Evolutionary conservation across 1,284 basidiomycete genomes (phyloP).

Genomic region (Cutaneotrichosporon sp.): DNA sequence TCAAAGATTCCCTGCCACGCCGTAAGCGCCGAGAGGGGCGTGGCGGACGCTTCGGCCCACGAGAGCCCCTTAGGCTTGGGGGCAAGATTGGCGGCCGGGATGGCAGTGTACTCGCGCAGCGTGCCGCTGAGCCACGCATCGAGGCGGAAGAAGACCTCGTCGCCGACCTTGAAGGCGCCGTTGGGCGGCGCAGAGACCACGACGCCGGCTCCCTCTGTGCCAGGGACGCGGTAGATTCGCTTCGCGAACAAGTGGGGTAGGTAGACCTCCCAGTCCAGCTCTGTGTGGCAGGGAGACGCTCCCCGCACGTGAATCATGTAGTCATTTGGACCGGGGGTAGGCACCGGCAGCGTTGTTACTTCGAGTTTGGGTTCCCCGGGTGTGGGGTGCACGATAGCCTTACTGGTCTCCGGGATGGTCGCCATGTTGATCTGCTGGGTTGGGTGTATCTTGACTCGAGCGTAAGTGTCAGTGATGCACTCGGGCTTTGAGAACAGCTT

Average conservation of each 20-base stretch:
- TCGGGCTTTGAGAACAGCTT: no score
- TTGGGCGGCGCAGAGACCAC: not conserved
- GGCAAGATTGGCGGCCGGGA: conserved; percentile 11
- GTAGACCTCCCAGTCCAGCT: conserved; percentile 10
- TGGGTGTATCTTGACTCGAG: no score
- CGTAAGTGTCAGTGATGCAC: no score
- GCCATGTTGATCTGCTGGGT: no score
- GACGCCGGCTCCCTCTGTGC: conserved; percentile 16
- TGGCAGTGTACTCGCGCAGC: conserved; percentile 4
- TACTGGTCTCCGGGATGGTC: not conserved
- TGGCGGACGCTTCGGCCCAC: conserved; percentile 13
- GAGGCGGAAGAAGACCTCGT: conserved; percentile 15
- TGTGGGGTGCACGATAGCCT: conserved; percentile 12
- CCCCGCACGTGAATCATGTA: conserved; percentile 6
- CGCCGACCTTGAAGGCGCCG: conserved; percentile 1
- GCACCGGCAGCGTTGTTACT: conserved; percentile 1
- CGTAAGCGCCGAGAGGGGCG: conserved; percentile 12
- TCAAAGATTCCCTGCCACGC: conserved; percentile 16
- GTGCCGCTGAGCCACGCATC: conserved; percentile 12
- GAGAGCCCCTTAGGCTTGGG: conserved; percentile 7
- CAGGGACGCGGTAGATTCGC: conserved; percentile 8
- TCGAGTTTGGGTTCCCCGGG: not conserved
- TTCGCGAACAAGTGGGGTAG: not conserved
- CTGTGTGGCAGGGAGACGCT: conserved; percentile 11
- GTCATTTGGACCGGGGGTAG: not conserved